Evolutionary conservation across 495 filamentous ascomycete species (phyloP).

Genomic region (Hypoxylon perforatum): DNA sequence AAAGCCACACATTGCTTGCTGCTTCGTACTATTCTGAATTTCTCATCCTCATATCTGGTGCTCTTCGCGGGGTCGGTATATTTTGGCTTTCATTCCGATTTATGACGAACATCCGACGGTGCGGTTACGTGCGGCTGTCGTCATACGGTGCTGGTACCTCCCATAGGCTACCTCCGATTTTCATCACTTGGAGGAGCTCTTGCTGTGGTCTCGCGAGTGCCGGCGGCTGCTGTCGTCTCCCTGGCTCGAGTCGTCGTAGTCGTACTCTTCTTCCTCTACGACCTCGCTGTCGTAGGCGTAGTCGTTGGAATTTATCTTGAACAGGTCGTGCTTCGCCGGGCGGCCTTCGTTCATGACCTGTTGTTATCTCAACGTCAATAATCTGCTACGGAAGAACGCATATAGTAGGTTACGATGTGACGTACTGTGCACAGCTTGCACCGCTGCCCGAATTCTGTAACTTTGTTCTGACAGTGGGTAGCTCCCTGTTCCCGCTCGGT

Average conservation of each 20-base stretch:
- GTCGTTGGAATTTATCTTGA: constrained; percentile 21
- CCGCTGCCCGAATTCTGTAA: constrained; percentile 56
- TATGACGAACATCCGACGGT: not conserved
- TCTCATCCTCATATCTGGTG: not conserved
- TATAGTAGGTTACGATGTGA: constrained; percentile 1
- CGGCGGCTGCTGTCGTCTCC: constrained; percentile 4
- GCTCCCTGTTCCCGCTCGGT: constrained; percentile 47
- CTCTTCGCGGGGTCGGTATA: not conserved
- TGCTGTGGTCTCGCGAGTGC: constrained; percentile 12
- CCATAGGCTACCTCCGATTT: not conserved
- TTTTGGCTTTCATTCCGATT: not conserved
- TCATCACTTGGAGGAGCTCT: constrained; percentile 29
- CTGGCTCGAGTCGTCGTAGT: constrained; percentile 21
- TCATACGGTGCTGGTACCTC: not conserved
- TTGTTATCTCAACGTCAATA: constrained; percentile 4
- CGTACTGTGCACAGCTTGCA: constrained; percentile 58
- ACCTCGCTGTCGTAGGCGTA: constrained; percentile 30
- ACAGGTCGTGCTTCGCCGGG: constrained; percentile 21
- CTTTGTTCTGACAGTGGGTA: constrained; percentile 58
- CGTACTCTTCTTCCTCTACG: constrained; percentile 17
- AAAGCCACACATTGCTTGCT: too few relatives aligned
- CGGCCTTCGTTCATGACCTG: constrained; percentile 40
- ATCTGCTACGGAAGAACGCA: not conserved
- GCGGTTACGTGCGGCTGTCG: not conserved
- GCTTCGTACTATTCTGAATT: too few relatives aligned